Conservation (phyloP, 768 basidiomycete species). For the Kwoniella heveanensis region DNA sequence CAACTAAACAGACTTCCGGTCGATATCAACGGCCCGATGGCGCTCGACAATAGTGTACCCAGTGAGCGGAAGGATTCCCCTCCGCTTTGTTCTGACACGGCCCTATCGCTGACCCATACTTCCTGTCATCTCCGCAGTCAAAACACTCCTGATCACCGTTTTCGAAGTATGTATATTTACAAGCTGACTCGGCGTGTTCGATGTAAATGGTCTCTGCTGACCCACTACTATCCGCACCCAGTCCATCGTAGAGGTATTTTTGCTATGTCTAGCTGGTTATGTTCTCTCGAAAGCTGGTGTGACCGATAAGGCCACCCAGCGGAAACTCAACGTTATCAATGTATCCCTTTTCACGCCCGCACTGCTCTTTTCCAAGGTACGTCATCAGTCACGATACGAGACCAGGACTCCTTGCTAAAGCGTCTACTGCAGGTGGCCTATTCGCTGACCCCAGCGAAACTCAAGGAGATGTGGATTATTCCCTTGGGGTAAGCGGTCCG, state of each 20-base stretch:
- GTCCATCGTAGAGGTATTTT: conserved; percentile 87
- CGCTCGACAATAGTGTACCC: conserved; percentile 28
- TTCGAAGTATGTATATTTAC: conserved; percentile 65
- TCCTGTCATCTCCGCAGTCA: conserved; percentile 44
- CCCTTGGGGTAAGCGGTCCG: conserved; percentile 52
- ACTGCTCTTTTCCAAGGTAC: conserved; percentile 81
- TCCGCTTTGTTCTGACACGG: neutral
- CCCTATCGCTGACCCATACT: neutral
- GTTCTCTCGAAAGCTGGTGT: conserved; percentile 76
- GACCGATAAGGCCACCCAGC: conserved; percentile 82
- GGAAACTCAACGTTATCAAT: conserved; percentile 60
- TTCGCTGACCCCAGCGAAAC: conserved; percentile 68
- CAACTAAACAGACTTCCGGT: neutral
- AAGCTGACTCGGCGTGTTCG: too few relatives aligned
- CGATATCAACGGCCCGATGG: conserved; percentile 15
- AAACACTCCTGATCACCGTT: conserved; percentile 63
- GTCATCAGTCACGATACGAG: too few relatives aligned
- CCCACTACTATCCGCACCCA: too few relatives aligned
- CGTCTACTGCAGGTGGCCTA: conserved; percentile 80
- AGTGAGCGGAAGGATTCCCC: conserved; percentile 20
- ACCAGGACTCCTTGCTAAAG: too few relatives aligned
- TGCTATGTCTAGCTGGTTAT: conserved; percentile 76
- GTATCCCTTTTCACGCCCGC: conserved; percentile 75
- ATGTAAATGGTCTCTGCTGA: too few relatives aligned
- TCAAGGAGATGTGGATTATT: conserved; percentile 57